Percentiles rank a stretch among this genome's conserved stretches.
Evolutionary conservation across 2,329 filamentous ascomycete genomes (phyloP).

Genomic region (Emmonsiellopsis sp.): DNA sequence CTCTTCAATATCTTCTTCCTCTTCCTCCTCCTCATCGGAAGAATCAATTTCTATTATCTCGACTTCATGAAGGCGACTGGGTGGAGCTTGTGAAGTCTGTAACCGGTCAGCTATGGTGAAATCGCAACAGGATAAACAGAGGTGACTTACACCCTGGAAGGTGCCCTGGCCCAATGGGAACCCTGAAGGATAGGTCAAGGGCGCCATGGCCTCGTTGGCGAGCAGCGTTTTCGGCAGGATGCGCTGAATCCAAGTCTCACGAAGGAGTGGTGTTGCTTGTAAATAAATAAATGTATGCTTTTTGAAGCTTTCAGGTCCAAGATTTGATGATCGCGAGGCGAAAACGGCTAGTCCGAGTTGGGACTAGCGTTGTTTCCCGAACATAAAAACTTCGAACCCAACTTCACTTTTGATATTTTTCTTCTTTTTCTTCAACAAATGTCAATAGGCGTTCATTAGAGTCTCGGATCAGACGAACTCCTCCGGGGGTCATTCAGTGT

Average conservation of each 20-base stretch:
- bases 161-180: constrained; percentile 12
- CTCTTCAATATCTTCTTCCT: constrained; percentile 16
- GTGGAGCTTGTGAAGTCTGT: constrained; percentile 4
- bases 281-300: constrained; percentile 1
- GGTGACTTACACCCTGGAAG: constrained; percentile 18
- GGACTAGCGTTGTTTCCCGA: constrained; percentile 20
- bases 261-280: not conserved
- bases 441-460: constrained; percentile 90
- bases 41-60: constrained; percentile 33
- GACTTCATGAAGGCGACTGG: constrained; percentile 16
- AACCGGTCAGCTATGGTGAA: constrained; percentile 6
- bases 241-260: not conserved
- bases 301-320: not conserved
- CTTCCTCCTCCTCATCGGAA: constrained; percentile 23
- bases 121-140: constrained; percentile 6
- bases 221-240: not conserved
- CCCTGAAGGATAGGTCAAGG: constrained; percentile 26
- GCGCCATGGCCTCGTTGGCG: constrained; percentile 25
- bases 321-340: constrained; percentile 3
- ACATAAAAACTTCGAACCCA: constrained; percentile 17
- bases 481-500: constrained; percentile 55
- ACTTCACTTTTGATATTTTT: constrained; percentile 22
- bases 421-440: constrained; percentile 45
- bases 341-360: constrained; percentile 18
- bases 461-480: constrained; percentile 79